These are phyloP conservation scores for Maudiozyma turicensis DNA, from an alignment of 805 yeast species.

Conservation along the genomic window DNA sequence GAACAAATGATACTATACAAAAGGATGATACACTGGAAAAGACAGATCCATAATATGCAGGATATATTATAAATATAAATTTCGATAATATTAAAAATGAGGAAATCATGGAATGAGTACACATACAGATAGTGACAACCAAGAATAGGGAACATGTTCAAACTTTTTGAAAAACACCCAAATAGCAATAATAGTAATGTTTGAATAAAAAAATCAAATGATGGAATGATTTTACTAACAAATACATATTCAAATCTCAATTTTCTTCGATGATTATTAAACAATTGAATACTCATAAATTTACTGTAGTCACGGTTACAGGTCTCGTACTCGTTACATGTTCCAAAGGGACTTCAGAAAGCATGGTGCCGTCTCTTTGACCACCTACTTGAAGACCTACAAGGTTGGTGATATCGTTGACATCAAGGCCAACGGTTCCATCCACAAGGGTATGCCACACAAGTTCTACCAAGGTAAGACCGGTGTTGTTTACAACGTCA, in stretches of 20 bases:
- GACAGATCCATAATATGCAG: too few species aligned
- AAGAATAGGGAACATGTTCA: not conserved
- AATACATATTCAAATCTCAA: not conserved
- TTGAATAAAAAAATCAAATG: not conserved
- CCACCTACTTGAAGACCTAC: conserved; percentile 96
- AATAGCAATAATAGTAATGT: not conserved
- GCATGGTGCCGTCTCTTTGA: conserved; percentile 89
- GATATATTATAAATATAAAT: too few species aligned
- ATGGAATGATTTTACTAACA: not conserved
- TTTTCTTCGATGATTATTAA: not conserved
- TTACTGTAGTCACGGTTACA: conserved; percentile 81
- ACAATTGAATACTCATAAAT: not conserved
- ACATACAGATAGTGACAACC: too few species aligned
- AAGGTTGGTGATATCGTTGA: conserved; percentile 99
- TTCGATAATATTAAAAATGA: too few species aligned
- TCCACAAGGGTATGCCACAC: conserved; percentile 99
- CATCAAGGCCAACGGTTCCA: conserved; percentile 97
- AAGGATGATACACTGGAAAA: too few species aligned
- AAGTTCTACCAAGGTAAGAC: conserved; percentile 99
- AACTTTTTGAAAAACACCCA: not conserved
- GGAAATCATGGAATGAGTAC: too few species aligned
- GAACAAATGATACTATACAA: too few species aligned
- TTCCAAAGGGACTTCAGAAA: conserved; percentile 98
- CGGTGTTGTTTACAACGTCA: conserved; percentile 97
- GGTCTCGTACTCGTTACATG: conserved; percentile 99